Percentiles rank a stretch among this genome's conserved stretches.
These are phyloP conservation scores for Zymoseptoria tritici DNA, from an alignment of 2,329 filamentous ascomycete species.

Conservation along the genomic window DNA sequence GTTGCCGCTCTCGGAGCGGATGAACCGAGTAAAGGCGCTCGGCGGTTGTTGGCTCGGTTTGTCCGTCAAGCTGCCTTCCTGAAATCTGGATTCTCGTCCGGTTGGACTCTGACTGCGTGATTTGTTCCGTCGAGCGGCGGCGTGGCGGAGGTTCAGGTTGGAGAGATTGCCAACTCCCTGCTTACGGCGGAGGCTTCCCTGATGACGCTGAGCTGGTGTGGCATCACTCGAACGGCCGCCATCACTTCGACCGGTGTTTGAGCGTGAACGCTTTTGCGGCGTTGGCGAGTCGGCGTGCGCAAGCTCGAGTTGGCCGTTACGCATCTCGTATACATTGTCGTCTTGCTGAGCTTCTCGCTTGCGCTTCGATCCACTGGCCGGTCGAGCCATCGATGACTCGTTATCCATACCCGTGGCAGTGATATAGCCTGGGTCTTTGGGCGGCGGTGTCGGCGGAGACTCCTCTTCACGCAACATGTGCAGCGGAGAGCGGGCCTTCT, in stretches of 20 bases:
- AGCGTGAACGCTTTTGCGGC: constrained; percentile 25
- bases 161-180: constrained; percentile 29
- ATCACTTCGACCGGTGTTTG: constrained; percentile 6
- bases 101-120: constrained; percentile 15
- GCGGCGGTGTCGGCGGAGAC: constrained; percentile 25
- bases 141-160: constrained; percentile 29
- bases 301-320: constrained; percentile 14
- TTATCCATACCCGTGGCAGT: constrained; percentile 12
- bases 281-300: constrained; percentile 17
- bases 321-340: constrained; percentile 13
- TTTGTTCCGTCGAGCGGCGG: constrained; percentile 16
- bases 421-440: constrained; percentile 22
- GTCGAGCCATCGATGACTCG: constrained; percentile 12
- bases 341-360: constrained; percentile 21
- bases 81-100: constrained; percentile 55
- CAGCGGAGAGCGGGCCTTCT: constrained; percentile 2
- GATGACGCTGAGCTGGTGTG: constrained; percentile 17
- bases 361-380: constrained; percentile 25
- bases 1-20: constrained; percentile 25
- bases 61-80: constrained; percentile 83
- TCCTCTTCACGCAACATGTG: constrained; percentile 8
- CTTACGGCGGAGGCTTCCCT: constrained; percentile 26
- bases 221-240: constrained; percentile 15
- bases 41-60: constrained; percentile 65
- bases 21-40: constrained; percentile 52